These are phyloP conservation scores for Chaetomiaceae sp. DNA, from an alignment of 2,329 filamentous ascomycete genomes.

Conservation along the genomic window DNA sequence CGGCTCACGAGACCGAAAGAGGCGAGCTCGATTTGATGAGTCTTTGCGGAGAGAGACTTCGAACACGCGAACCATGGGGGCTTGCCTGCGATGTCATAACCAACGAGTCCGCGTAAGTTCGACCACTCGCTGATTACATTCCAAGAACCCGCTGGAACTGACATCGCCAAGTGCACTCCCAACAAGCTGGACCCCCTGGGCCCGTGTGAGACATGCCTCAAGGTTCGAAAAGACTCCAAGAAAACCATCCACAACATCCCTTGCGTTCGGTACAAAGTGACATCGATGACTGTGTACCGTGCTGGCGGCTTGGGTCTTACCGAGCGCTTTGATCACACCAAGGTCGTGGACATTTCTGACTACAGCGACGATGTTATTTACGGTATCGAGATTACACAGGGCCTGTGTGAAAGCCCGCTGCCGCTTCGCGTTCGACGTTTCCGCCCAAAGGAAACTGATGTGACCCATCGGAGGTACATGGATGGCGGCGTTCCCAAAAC, in stretches of 20 bases:
- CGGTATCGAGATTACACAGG: constrained; percentile 38
- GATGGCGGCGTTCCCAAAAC: constrained; percentile 28
- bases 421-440: constrained; percentile 41
- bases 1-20: constrained; percentile 12
- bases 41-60: constrained; percentile 32
- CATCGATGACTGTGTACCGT: constrained; percentile 40
- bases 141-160: constrained; percentile 9
- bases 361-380: constrained; percentile 29
- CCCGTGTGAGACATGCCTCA: constrained; percentile 39
- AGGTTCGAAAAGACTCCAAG: constrained; percentile 37
- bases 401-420: constrained; percentile 36
- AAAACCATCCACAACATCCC: constrained; percentile 45
- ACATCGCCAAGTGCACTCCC: constrained; percentile 34
- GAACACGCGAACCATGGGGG: constrained; percentile 35
- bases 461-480: constrained; percentile 38
- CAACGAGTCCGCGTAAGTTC: constrained; percentile 43
- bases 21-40: constrained; percentile 25
- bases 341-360: constrained; percentile 40
- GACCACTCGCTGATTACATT: no score
- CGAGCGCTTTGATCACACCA: constrained; percentile 38
- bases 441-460: constrained; percentile 35
- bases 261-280: constrained; percentile 43
- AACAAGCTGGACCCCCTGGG: constrained; percentile 28
- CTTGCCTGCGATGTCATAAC: constrained; percentile 43
- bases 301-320: constrained; percentile 42